These are phyloP conservation scores for Solanum phureja DNA, from an alignment of 257 asterid genomes.

Conservation along the genomic window DNA sequence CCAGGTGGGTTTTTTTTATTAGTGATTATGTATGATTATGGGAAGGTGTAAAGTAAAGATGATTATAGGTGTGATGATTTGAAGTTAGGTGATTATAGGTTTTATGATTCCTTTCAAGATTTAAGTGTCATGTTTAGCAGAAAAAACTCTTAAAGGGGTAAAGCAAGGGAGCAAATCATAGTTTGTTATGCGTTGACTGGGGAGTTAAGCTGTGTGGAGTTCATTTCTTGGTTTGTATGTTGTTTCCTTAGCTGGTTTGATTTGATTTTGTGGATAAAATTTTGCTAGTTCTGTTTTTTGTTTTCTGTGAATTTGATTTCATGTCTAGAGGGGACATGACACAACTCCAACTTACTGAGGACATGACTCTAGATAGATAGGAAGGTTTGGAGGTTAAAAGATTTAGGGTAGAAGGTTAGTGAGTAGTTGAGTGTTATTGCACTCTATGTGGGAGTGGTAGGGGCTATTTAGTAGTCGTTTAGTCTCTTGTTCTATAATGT, in stretches of 20 bases:
- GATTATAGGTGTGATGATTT: not conserved
- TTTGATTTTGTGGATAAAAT: not conserved
- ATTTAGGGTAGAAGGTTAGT: not conserved
- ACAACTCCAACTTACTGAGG: not conserved
- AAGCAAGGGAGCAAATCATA: not conserved
- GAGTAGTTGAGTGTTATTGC: not conserved
- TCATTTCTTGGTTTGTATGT: not conserved
- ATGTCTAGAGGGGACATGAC: not conserved
- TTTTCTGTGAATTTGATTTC: not conserved
- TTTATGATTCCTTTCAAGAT: not conserved
- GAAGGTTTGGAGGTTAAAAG: not conserved
- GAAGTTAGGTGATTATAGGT: not conserved
- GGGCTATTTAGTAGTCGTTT: not conserved
- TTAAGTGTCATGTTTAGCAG: not conserved
- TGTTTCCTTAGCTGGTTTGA: not conserved
- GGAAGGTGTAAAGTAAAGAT: not conserved
- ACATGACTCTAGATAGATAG: not conserved
- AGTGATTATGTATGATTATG: not conserved
- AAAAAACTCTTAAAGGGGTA: not conserved
- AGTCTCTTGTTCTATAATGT: not conserved
- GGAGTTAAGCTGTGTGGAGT: not conserved
- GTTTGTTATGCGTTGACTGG: not conserved
- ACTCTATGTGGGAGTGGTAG: not conserved
- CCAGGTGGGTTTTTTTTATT: not conserved
- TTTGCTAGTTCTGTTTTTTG: not conserved